Base-by-base conservation (phyloP, 192 early-diverging fungal genomes). In the Entomortierella beljakovae region DNA sequence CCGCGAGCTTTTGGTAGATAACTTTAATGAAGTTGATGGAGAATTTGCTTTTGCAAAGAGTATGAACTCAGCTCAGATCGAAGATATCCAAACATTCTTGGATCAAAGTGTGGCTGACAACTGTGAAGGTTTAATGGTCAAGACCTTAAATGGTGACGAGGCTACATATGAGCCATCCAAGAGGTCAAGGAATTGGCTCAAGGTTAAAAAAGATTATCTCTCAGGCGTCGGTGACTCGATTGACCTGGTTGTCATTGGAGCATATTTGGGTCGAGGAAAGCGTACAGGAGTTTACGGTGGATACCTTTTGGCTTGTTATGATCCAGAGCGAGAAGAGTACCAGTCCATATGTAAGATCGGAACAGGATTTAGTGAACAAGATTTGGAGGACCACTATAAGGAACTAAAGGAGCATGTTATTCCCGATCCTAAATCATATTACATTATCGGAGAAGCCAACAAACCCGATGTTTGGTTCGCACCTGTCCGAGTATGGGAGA, bases 171-270 rank as follows among this genome's bases (percentile, higher is more conserved):
- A 99, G 71, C 98, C 98, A 13, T 95, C 93, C 35, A 94, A 95
- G 80, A 88, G 98, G 22, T 98, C 97, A 16, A 85, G 96, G 50
- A 99, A 99, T 82, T 99, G 98, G 98, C 89, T 99, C 20, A 99
- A 99, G 84, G 94, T 94, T n/a, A 99, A 99, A 80, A 99, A 99
- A 81, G 98, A 99, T 71, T 99, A 99, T 59, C 69, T 99, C 23
- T 85, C 86, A 5, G 97, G 97, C 5, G 85, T 97, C 3, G 98
- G 98, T 23, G 98, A 99, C 55, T 94, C 94, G 38, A 88, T 99
- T 49, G 98, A 99, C 82, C 71, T 99, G 37, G 96, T 98, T 9
- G 97, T 99, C 1, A 92, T 99, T 82, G 98, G 98, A 6, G 98
- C 92, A 13, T 97, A 94, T 80, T 73, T 84, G 34, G 98, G 98